Conservation (phyloP, 2,329 filamentous ascomycete genomes). For the Colletotrichum sp. region DNA sequence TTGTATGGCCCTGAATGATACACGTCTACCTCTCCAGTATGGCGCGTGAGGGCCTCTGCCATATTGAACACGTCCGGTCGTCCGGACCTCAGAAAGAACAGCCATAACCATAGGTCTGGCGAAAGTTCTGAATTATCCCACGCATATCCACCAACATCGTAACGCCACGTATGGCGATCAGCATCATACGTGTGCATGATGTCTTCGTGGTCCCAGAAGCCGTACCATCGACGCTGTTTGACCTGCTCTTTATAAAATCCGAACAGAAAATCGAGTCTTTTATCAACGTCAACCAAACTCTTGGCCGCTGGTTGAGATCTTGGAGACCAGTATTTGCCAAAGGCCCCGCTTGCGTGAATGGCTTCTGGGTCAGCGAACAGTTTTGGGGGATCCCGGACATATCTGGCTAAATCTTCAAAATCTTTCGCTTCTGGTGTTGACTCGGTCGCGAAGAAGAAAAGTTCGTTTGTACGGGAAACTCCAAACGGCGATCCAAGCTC, state of each 20-base stretch:
- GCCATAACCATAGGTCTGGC: conserved; percentile 67
- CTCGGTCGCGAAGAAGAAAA: conserved; percentile 58
- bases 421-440: conserved; percentile 54
- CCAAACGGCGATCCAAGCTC: conserved; percentile 62
- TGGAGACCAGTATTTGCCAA: conserved; percentile 59
- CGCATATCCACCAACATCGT: conserved; percentile 68
- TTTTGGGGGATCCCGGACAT: conserved; percentile 57
- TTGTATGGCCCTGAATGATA: conserved; percentile 64
- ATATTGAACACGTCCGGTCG: conserved; percentile 61
- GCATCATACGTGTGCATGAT: conserved; percentile 67
- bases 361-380: conserved; percentile 52
- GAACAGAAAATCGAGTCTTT: conserved; percentile 59
- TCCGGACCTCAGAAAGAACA: conserved; percentile 64
- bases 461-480: conserved; percentile 61
- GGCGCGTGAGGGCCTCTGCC: conserved; percentile 62
- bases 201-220: conserved; percentile 67
- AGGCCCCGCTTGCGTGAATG: conserved; percentile 55
- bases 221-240: conserved; percentile 64
- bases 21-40: conserved; percentile 65
- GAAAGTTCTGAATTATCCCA: conserved; percentile 71
- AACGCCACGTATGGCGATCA: conserved; percentile 65
- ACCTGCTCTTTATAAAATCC: conserved; percentile 61
- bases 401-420: conserved; percentile 45
- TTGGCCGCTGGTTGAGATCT: conserved; percentile 23
- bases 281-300: conserved; percentile 47